Evolutionary conservation across 331 rosid species (phyloP).

Genomic region (Quercus phellos): DNA sequence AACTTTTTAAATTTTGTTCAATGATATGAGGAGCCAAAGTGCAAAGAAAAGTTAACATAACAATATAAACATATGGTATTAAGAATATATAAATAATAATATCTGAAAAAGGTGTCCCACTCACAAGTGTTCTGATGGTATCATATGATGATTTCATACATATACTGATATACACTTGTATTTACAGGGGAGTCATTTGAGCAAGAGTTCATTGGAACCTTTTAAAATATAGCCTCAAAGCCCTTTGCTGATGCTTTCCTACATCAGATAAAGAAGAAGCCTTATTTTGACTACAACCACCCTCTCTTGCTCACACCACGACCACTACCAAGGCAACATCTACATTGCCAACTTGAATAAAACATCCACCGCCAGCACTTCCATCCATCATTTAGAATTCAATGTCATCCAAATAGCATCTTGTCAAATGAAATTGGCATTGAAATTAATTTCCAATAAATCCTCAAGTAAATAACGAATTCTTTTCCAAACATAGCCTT

Average conservation of each 20-base stretch:
- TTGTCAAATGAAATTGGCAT: neutral
- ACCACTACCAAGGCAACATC: neutral
- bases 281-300: neutral
- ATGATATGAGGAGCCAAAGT: too few species aligned
- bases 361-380: neutral
- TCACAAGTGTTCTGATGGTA: too few species aligned
- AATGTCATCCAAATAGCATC: neutral
- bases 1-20: too few species aligned
- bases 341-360: neutral
- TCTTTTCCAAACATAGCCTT: neutral
- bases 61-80: too few species aligned
- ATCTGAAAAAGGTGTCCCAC: too few species aligned
- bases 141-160: too few species aligned
- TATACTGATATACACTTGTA: too few species aligned
- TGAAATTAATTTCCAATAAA: neutral
- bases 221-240: neutral
- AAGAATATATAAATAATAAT: too few species aligned
- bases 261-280: neutral
- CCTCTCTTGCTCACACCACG: neutral
- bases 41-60: too few species aligned
- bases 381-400: neutral
- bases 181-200: too few species aligned
- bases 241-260: neutral
- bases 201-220: neutral
- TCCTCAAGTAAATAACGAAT: neutral